phyloP scores from a whole-genome alignment of 306 rosid genomes.

The Cicer cuneatum region DNA sequence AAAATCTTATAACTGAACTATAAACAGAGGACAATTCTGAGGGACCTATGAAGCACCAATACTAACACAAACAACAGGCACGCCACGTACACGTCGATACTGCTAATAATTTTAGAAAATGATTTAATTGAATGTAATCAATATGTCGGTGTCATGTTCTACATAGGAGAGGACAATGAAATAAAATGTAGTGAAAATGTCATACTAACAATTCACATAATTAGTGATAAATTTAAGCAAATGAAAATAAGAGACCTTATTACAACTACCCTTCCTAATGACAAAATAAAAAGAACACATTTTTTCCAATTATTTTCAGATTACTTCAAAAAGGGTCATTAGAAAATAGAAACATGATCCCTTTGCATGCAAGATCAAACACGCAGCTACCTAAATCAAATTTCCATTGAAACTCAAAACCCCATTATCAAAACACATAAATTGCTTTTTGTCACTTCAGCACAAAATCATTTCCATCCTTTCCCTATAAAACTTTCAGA shows the following conservation, averaged over 20 bases:
- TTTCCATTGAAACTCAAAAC: slow-evolving; percentile 49
- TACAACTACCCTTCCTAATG: slow-evolving; percentile 19
- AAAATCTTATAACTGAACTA: slow-evolving; percentile 4
- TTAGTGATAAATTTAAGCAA: background rate
- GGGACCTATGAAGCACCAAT: too few species aligned
- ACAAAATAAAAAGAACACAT: background rate
- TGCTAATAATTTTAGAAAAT: too few species aligned
- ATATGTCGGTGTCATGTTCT: too few species aligned
- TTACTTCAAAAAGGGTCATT: slow-evolving; percentile 31
- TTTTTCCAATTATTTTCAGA: slow-evolving; percentile 1
- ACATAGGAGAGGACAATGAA: background rate
- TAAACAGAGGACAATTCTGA: background rate
- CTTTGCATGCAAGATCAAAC: slow-evolving; percentile 56
- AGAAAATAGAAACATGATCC: slow-evolving; percentile 36
- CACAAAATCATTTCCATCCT: background rate
- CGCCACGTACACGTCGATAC: too few species aligned
- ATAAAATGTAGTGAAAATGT: slow-evolving; percentile 17
- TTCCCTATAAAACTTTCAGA: background rate
- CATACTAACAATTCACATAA: slow-evolving; percentile 20
- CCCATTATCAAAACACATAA: slow-evolving; percentile 43
- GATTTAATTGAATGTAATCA: too few species aligned
- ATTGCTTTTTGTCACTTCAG: background rate
- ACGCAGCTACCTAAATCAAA: slow-evolving; percentile 8
- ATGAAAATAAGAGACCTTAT: background rate
- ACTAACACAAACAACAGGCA: too few species aligned